These are phyloP conservation scores for Elsinoe batatas DNA, from an alignment of 2,329 filamentous ascomycete species.

Conservation along the genomic window DNA sequence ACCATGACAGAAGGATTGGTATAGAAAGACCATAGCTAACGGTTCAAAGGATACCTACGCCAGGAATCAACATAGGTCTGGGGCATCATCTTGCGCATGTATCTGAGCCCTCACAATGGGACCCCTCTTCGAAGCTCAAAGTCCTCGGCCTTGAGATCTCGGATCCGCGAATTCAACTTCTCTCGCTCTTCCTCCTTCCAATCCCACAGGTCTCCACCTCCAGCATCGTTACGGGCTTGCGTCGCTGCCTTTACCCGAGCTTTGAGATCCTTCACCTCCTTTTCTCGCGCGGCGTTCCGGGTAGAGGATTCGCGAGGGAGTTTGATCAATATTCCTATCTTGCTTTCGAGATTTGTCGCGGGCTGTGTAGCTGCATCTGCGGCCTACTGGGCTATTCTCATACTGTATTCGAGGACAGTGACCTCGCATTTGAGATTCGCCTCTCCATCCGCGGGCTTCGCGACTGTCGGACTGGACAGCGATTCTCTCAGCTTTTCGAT, in stretches of 20 bases:
- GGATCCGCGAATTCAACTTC: slow-evolving; percentile 63
- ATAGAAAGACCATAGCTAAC: no score
- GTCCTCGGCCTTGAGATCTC: slow-evolving; percentile 74
- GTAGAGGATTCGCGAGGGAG: slow-evolving; percentile 74
- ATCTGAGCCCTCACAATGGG: no score
- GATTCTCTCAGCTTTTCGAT: slow-evolving; percentile 57
- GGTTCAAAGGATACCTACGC: no score
- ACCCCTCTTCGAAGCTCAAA: slow-evolving; percentile 77
- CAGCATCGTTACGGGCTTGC: slow-evolving; percentile 40
- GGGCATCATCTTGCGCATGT: no score
- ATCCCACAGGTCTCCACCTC: slow-evolving; percentile 46
- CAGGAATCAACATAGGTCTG: no score
- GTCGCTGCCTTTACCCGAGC: slow-evolving; percentile 58
- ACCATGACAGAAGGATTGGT: no score
- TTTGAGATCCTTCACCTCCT: slow-evolving; percentile 57
- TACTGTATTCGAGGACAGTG: slow-evolving; percentile 47
- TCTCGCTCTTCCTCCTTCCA: slow-evolving; percentile 73
- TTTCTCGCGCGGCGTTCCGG: slow-evolving; percentile 48
- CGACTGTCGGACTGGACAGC: slow-evolving; percentile 41
- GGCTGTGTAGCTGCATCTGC: slow-evolving; percentile 47
- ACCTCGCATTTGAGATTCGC: slow-evolving; percentile 51
- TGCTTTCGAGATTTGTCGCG: slow-evolving; percentile 57
- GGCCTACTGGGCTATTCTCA: slow-evolving; percentile 43
- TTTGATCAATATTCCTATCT: slow-evolving; percentile 70
- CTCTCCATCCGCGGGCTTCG: slow-evolving; percentile 55